A percentile compares a stretch with the other conserved stretches of the same genome.
phyloP scores from a whole-genome alignment of 2,329 filamentous ascomycete species.

The Colletotrichum acutatum region DNA sequence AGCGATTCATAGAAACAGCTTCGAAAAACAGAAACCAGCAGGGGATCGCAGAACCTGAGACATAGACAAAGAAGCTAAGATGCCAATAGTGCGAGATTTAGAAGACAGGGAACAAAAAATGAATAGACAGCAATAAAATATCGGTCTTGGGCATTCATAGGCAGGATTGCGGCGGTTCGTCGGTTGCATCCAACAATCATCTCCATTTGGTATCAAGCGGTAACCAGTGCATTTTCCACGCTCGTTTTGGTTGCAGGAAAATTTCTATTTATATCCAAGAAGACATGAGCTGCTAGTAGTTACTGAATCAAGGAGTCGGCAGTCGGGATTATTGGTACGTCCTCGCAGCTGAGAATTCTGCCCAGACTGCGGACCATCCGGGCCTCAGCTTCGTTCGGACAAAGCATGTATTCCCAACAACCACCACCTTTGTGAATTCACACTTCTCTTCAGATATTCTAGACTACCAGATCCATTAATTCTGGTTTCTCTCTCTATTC shows the following conservation, averaged over 20 bases:
- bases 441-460: neutral
- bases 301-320: neutral
- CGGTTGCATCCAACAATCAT: neutral
- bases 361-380: neutral
- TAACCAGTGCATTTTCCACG: too few relatives aligned
- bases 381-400: neutral
- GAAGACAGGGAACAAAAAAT: too few relatives aligned
- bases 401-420: neutral
- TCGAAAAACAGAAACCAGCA: too few relatives aligned
- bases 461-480: neutral
- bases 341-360: neutral
- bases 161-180: neutral
- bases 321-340: neutral
- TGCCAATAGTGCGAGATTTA: neutral
- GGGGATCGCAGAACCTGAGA: too few relatives aligned
- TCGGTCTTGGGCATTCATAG: neutral
- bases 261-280: neutral
- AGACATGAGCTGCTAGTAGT: neutral
- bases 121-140: neutral
- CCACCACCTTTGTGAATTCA: neutral
- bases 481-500: rapidly evolving
- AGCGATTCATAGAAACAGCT: too few relatives aligned
- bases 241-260: too few relatives aligned
- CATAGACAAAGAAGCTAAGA: too few relatives aligned
- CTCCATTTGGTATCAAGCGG: too few relatives aligned